These are phyloP conservation scores for Nothopassalora personata DNA, from an alignment of 2,329 filamentous ascomycete genomes.

Conservation along the genomic window DNA sequence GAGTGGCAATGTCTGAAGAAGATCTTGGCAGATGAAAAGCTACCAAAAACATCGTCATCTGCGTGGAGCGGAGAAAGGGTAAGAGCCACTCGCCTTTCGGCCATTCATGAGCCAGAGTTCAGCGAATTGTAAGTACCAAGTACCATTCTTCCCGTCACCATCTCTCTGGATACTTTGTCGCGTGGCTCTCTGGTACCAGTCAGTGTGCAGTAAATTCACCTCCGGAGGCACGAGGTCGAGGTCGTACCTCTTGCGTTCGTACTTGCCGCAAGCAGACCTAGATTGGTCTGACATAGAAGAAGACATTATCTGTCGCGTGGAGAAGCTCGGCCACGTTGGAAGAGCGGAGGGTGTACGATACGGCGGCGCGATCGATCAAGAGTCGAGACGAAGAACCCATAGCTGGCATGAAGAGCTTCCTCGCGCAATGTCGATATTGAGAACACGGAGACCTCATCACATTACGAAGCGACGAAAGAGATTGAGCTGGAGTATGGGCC, in stretches of 20 bases:
- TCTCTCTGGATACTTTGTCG: neutral
- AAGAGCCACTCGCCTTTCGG: neutral
- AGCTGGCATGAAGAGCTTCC: neutral
- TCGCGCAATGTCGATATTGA: neutral
- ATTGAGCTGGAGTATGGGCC: slow-evolving; percentile 10
- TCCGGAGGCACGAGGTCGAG: too few species aligned
- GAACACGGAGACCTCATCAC: neutral
- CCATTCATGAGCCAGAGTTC: neutral
- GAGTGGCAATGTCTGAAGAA: too few species aligned
- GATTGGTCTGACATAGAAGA: neutral
- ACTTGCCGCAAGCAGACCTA: neutral
- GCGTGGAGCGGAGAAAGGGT: neutral
- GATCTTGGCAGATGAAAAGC: neutral
- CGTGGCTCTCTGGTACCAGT: neutral
- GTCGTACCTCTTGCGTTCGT: neutral
- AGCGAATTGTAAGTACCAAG: neutral
- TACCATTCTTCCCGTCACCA: neutral
- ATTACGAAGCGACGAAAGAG: slow-evolving; percentile 1
- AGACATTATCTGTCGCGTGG: too few species aligned
- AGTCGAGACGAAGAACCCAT: neutral
- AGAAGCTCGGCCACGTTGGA: neutral
- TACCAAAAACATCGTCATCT: neutral
- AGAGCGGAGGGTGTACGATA: neutral
- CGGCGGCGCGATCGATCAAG: neutral
- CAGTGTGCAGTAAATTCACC: neutral